Conservation (phyloP, 768 basidiomycete genomes). For the Scleroderma citrinum region DNA sequence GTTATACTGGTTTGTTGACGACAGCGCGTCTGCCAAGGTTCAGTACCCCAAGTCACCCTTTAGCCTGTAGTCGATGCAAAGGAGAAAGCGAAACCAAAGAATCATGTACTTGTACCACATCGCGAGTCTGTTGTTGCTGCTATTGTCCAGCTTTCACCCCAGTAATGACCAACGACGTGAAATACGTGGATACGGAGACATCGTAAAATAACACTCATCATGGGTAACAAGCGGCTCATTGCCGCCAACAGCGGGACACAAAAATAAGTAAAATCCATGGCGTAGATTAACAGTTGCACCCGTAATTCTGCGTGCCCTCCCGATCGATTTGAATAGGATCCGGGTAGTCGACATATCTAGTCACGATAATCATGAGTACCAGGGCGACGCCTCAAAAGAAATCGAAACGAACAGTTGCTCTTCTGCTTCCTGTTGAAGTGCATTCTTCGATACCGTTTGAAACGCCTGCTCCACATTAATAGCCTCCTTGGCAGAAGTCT, state of each 20-base stretch:
- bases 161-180: conserved; percentile 15
- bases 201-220: conserved; percentile 32
- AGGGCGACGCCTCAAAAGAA: conserved; percentile 4
- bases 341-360: conserved; percentile 95
- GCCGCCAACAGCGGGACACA: conserved; percentile 20
- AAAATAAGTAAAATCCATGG: conserved; percentile 21
- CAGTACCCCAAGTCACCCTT: conserved; percentile 51
- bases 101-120: conserved; percentile 22
- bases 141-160: conserved; percentile 4
- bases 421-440: conserved; percentile 94
- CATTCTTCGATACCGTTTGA: conserved; percentile 99
- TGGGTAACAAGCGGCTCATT: conserved; percentile 27
- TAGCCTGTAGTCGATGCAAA: conserved; percentile 37
- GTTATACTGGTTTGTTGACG: conserved; percentile 93
- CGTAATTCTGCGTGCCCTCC: conserved; percentile 85
- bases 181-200: conserved; percentile 15
- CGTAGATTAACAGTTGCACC: conserved; percentile 75
- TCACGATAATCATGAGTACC: conserved; percentile 8
- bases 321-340: conserved; percentile 97
- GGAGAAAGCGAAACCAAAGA: not conserved
- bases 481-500: conserved; percentile 99
- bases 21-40: conserved; percentile 66
- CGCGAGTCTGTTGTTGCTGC: conserved; percentile 7
- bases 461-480: conserved; percentile 99
- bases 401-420: conserved; percentile 71